Evolutionary conservation across 441 rosid genomes (phyloP).

Genomic region (Populus tomentosa): DNA sequence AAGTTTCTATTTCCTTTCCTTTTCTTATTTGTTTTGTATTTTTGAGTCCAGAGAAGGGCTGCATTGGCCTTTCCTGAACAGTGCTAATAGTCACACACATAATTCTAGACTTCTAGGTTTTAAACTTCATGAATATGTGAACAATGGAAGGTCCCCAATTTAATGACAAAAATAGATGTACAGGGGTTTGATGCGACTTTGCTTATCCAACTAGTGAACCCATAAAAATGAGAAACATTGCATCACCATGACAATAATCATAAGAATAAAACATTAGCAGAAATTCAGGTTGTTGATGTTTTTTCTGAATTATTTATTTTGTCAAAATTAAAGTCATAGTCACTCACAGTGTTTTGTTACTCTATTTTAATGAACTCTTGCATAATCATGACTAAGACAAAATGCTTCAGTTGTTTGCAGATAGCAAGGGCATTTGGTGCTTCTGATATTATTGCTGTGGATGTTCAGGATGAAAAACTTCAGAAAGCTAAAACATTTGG

Average conservation of each 20-base stretch:
- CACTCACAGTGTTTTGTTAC: neutral
- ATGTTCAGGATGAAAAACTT: constrained; percentile 79
- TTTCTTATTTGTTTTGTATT: too few species aligned
- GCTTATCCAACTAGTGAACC: neutral
- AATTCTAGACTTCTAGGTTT: neutral
- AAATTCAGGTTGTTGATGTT: neutral
- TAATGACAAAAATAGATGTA: neutral
- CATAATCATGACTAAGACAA: constrained; percentile 22
- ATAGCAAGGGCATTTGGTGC: constrained; percentile 98
- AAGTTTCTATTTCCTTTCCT: too few species aligned
- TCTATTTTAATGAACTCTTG: constrained; percentile 1
- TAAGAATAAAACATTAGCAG: neutral
- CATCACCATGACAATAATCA: neutral
- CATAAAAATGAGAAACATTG: neutral
- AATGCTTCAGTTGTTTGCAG: constrained; percentile 86
- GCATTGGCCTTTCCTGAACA: neutral
- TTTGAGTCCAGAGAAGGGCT: neutral
- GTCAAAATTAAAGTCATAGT: neutral
- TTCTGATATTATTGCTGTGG: constrained; percentile 93
- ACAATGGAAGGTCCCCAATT: neutral
- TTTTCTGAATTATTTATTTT: neutral
- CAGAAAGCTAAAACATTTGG: constrained; percentile 80
- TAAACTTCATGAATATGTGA: too few species aligned
- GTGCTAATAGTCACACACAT: neutral
- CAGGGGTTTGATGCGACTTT: neutral